Base-by-base conservation (phyloP, 352 stramenopile genomes). In the Pythium monospermum region DNA sequence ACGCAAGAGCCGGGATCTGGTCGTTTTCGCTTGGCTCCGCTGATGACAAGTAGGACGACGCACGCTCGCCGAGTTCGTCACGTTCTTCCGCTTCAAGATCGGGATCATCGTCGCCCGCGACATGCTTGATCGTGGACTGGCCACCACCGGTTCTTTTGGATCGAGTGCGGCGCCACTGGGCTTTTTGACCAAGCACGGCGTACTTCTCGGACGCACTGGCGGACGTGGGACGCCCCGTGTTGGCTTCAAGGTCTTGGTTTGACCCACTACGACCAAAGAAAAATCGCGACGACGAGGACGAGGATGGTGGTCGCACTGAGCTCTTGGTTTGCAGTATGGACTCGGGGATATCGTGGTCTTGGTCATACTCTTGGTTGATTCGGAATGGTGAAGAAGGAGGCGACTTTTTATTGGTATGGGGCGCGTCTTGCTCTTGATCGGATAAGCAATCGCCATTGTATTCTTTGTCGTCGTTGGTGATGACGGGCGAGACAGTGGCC, bases 161-260 rank as follows among this genome's bases (percentile, higher is more conserved):
- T 6, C 76, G 73, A 31, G 40, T 57, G 30, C 75, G 76, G 3
- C 74, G 59, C 76, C 76, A 88, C 39, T 83, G 65, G 16, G 84
- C 65, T 41, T 88, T 88, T 41, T 86, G 76, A 0, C 76, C 74
- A 0, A 88, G 56, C 16, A 85, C 69, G 1, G 64, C 67, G 46
- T 73, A 81, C 40, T 80, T 83, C 6, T 64, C 58, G 4, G 54
- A 41, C 4, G 43, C n/a, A n/a, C n/a, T 31, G 3, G 48, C 47
- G 16, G 58, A 32, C 0, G n/a, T n/a, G n/a, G n/a, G n/a, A n/a
- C 36, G 48, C 5, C 2, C 35, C 40, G 59, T 57, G 2, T 19
- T 7, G 2, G 68, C 53, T 4, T 68, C 50, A 0, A 44, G 54
- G 12, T 76, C 69, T 27, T 80, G 69, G 13, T 78, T 86, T 1